A percentile compares a stretch with the other conserved stretches of the same genome.
Conservation (phyloP, 306 rosid species). For the Ammopiptanthus mongolicus region DNA sequence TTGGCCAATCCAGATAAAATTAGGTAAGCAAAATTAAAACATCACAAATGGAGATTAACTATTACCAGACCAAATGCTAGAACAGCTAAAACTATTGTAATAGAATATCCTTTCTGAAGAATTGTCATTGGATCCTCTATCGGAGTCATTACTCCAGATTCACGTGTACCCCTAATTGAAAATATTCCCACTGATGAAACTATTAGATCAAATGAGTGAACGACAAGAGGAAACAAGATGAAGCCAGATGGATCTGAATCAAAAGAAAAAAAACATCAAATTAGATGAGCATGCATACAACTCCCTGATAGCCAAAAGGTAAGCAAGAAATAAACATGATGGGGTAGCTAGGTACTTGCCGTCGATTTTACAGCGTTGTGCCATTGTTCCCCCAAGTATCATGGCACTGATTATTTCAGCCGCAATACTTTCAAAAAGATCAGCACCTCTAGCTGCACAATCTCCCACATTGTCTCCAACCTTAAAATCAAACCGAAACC, state of each 20-base stretch:
- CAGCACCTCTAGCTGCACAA: conserved; percentile 99
- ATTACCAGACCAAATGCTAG: conserved; percentile 90
- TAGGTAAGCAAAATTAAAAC: conserved; percentile 10
- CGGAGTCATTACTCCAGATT: conserved; percentile 64
- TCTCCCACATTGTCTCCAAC: conserved; percentile 99
- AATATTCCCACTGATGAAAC: conserved; percentile 89
- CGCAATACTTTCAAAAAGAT: conserved; percentile 98
- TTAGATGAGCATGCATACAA: conserved; percentile 24
- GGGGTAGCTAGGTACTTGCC: conserved; percentile 36
- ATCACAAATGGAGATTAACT: conserved; percentile 19
- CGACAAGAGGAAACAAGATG: conserved; percentile 98
- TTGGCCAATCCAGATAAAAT: conserved; percentile 16
- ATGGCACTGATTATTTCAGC: conserved; percentile 99
- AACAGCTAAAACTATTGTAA: conserved; percentile 85
- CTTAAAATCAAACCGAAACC: conserved; percentile 39
- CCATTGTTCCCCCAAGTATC: conserved; percentile 99
- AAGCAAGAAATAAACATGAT: conserved; percentile 4
- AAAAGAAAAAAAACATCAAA: conserved; percentile 30
- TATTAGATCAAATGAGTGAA: conserved; percentile 93
- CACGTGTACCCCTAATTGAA: conserved; percentile 87
- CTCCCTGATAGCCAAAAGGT: not conserved
- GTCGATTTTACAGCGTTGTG: conserved; percentile 86
- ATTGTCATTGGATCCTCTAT: conserved; percentile 91
- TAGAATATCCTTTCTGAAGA: conserved; percentile 92
- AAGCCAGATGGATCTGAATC: conserved; percentile 96